Evolutionary conservation across 495 filamentous ascomycete genomes (phyloP), one percentile per base, ranked within the genome.

Genomic region (Penicillium salamii): DNA sequence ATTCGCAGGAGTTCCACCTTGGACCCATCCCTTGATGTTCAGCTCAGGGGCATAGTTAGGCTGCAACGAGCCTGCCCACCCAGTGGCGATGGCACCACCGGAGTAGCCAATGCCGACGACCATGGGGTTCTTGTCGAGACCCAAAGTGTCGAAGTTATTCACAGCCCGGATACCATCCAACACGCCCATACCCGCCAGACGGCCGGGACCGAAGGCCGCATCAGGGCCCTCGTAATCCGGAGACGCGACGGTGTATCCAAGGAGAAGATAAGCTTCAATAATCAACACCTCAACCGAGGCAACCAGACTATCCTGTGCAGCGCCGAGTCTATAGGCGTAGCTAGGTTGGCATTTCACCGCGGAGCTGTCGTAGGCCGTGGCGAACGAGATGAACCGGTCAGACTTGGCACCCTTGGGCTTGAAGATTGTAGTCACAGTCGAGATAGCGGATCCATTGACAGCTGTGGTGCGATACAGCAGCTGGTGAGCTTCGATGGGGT

Each of bases 71-170:
- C 71, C 69, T 1, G 79, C 79, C 66, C 74, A 82, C 41, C 70
- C 76, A 1, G 70, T 77, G 0, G 79, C 78, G 38, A 82, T 65
- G 1, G 71, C 66, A 26, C 80, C 81, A n/a, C 81, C 80, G 5
- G 76, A 79, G 50, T 82, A 84, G 4, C 80, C 81, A 7, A 49
- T 51, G 4, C 62, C 67, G 8, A 68, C 65, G 38, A 68, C 59
- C 47, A 55, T 60, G 2, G 67, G 67, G 0, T 33, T 54, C 13
- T 23, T 21, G 5, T 29, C 60, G 9, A 70, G 42, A 13, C 63
- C 61, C 4, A 70, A 44, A 0, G 50, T 46, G 1, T 58, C 18
- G 41, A 65, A 68, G 13, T 52, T 62, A 13, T 38, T 40, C 9
- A 70, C 65, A n/a, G 67, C 67, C 18, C 67, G 65, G 57, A 70